Conservation (phyloP, 495 filamentous ascomycete species). For the Chaetomium cochliodes region DNA sequence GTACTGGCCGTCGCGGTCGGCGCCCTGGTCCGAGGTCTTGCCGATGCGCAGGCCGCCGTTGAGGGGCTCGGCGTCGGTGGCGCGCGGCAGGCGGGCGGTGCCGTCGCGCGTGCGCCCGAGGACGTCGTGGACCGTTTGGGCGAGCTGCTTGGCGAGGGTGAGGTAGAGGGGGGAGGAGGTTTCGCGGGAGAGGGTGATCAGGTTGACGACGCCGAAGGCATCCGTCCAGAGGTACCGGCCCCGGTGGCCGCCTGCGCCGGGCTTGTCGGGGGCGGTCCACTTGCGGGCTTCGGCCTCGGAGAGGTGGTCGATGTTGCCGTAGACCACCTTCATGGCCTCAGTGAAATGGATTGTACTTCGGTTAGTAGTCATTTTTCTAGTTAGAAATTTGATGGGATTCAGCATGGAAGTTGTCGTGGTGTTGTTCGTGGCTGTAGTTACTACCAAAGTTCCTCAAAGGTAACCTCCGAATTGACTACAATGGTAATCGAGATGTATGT, state of each 20-base stretch:
- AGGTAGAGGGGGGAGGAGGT: conserved; percentile 48
- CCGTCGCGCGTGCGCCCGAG: conserved; percentile 58
- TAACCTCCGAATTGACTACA: too few relatives aligned
- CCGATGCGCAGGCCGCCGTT: conserved; percentile 64
- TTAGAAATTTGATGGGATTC: not conserved
- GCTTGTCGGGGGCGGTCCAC: conserved; percentile 39
- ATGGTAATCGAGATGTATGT: too few relatives aligned
- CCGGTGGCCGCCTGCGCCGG: conserved; percentile 58
- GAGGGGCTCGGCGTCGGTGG: conserved; percentile 55
- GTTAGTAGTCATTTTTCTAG: conserved; percentile 22
- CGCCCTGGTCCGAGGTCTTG: conserved; percentile 52
- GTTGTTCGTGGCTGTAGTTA: not conserved
- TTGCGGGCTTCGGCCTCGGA: conserved; percentile 23
- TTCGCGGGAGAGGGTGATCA: conserved; percentile 58
- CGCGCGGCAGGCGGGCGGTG: conserved; percentile 48
- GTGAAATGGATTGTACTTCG: conserved; percentile 34
- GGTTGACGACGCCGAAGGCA: conserved; percentile 66
- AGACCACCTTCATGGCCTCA: conserved; percentile 43
- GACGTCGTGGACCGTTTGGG: conserved; percentile 55
- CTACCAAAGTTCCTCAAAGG: too few relatives aligned
- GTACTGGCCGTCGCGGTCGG: conserved; percentile 64
- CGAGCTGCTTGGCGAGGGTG: conserved; percentile 51
- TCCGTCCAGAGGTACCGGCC: conserved; percentile 70
- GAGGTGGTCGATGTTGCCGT: conserved; percentile 41
- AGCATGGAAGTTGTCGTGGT: conserved; percentile 8